These are phyloP conservation scores for Uronychia binucleata DNA, from an alignment of 73 alveolate species.

Conservation along the genomic window DNA sequence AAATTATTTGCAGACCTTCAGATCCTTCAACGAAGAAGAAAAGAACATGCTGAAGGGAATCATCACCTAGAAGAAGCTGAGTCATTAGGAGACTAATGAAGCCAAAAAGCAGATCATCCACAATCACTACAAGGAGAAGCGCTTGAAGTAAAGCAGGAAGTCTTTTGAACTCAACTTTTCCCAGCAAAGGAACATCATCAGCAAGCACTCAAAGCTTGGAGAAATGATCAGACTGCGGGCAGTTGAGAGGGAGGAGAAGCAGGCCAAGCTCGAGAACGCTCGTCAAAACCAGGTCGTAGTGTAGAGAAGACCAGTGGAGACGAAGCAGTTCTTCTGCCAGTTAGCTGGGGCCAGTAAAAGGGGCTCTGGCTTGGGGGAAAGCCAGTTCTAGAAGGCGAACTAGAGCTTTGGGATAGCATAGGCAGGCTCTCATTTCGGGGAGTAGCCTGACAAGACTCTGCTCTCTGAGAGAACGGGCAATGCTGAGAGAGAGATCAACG, in stretches of 20 bases:
- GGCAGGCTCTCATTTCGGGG: too few species aligned
- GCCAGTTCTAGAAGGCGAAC: too few species aligned
- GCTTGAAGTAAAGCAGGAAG: not conserved
- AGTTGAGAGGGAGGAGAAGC: not conserved
- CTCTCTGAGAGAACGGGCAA: too few species aligned
- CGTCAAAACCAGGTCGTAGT: not conserved
- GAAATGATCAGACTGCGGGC: not conserved
- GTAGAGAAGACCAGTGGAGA: not conserved
- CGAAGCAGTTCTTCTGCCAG: not conserved
- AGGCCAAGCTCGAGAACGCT: not conserved
- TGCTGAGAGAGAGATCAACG: too few species aligned
- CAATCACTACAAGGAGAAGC: conserved; percentile 10
- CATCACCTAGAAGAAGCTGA: conserved; percentile 6
- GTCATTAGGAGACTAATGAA: not conserved
- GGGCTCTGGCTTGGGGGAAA: too few species aligned
- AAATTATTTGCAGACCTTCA: not conserved
- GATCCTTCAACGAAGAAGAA: conserved; percentile 29
- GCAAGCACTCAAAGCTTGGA: conserved; percentile 7
- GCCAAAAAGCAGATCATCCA: not conserved
- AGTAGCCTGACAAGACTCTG: too few species aligned
- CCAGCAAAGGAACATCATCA: conserved; percentile 18
- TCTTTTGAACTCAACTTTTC: conserved; percentile 16
- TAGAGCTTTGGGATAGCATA: too few species aligned
- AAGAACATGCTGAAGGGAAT: conserved; percentile 11
- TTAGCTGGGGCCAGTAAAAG: not conserved